These are phyloP conservation scores for Huntiella omanensis DNA, from an alignment of 2,329 filamentous ascomycete genomes.

Conservation along the genomic window DNA sequence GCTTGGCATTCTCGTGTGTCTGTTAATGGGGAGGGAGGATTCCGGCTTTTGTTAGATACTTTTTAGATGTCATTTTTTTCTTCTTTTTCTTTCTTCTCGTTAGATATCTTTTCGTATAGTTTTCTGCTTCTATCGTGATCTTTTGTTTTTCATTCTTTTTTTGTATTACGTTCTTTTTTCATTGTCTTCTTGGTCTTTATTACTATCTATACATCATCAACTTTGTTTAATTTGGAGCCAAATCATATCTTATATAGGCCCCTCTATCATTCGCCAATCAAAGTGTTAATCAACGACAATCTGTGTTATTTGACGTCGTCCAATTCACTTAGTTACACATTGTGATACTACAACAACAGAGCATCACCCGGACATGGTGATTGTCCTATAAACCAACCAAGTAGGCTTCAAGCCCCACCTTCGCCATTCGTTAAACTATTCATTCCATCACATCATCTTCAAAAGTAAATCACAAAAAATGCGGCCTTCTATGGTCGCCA, in stretches of 20 bases:
- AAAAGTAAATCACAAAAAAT: slow-evolving; percentile 3
- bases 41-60: not conserved
- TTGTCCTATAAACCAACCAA: too few relatives aligned
- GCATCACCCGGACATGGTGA: too few relatives aligned
- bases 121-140: not conserved
- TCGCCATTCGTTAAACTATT: too few relatives aligned
- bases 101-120: not conserved
- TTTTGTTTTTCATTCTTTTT: not conserved
- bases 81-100: not conserved
- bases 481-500: slow-evolving; percentile 1
- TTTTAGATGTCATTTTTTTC: not conserved
- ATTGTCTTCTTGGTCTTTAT: not conserved
- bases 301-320: not conserved
- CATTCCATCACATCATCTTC: not conserved
- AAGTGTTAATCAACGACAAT: not conserved
- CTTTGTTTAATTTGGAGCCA: too few relatives aligned
- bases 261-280: not conserved
- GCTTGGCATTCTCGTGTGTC: too few relatives aligned
- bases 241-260: not conserved
- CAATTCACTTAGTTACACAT: not conserved
- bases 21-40: too few relatives aligned
- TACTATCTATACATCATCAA: too few relatives aligned
- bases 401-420: too few relatives aligned
- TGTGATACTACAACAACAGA: not conserved
- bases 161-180: not conserved